Percentiles rank a stretch among this genome's conserved stretches.
Conservation (phyloP, 31 red algal species). For the Asparagopsis taxiformis region DNA sequence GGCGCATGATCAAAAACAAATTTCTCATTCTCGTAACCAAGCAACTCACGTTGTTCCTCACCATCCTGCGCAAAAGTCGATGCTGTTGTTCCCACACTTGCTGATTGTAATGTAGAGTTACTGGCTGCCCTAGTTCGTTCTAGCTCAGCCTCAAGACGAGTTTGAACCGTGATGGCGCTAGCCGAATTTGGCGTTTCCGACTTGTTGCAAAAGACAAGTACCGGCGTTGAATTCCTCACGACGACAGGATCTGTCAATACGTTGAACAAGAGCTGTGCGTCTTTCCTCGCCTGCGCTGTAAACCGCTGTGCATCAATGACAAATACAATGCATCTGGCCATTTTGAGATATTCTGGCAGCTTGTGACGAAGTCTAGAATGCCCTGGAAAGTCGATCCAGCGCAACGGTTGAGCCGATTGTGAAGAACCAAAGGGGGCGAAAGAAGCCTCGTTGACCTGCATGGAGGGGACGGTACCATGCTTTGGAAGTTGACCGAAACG, state of each 20-base stretch:
- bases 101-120: conserved; percentile 27
- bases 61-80: conserved; percentile 7
- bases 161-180: conserved; percentile 40
- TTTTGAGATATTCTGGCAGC: conserved; percentile 14
- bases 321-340: conserved; percentile 63
- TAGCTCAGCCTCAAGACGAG: conserved; percentile 56
- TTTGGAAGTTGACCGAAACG: conserved; percentile 37
- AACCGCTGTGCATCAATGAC: conserved; percentile 58
- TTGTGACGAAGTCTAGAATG: conserved; percentile 48
- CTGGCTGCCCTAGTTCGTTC: conserved; percentile 49
- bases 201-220: conserved; percentile 80
- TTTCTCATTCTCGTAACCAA: conserved; percentile 66
- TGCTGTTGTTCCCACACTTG: conserved; percentile 14
- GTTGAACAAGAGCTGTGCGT: conserved; percentile 52
- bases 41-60: conserved; percentile 52
- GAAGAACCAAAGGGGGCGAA: conserved; percentile 16
- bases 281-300: conserved; percentile 49
- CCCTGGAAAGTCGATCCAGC: conserved; percentile 58
- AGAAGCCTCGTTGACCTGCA: conserved; percentile 28
- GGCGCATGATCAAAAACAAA: conserved; percentile 71
- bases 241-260: conserved; percentile 56
- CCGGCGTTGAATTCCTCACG: conserved; percentile 29
- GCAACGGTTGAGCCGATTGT: conserved; percentile 8
- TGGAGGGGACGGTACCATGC: conserved; percentile 63
- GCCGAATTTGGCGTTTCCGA: conserved; percentile 33